Percentiles rank a stretch among this genome's conserved stretches.
These are phyloP conservation scores for Lachnellula willkommii DNA, from an alignment of 2,329 filamentous ascomycete species.

Conservation along the genomic window DNA sequence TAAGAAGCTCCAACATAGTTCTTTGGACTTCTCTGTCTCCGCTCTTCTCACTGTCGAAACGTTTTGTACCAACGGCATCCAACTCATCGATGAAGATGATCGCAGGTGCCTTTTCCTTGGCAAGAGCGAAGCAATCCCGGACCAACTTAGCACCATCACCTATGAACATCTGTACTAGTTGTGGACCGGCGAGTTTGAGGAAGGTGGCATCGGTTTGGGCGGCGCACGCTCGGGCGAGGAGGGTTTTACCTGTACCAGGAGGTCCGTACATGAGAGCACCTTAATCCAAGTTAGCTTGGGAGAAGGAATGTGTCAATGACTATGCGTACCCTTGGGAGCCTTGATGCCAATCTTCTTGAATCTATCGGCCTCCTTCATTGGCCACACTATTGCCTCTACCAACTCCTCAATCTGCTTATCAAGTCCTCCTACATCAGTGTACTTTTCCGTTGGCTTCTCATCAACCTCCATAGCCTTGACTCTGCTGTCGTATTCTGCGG, in stretches of 20 bases:
- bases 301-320: conserved; percentile 15
- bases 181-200: conserved; percentile 94
- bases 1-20: conserved; percentile 97
- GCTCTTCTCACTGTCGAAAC: conserved; percentile 97
- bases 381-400: conserved; percentile 97
- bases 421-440: conserved; percentile 92
- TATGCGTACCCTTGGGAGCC: conserved; percentile 80
- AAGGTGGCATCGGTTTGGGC: conserved; percentile 98
- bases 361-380: conserved; percentile 98
- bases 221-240: conserved; percentile 90
- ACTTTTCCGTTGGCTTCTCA: conserved; percentile 99
- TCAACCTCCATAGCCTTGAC: conserved; percentile 99
- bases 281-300: conserved; percentile 34
- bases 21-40: conserved; percentile 97
- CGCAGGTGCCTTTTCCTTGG: conserved; percentile 96
- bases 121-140: conserved; percentile 92
- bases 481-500: conserved; percentile 95
- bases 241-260: conserved; percentile 83
- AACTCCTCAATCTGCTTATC: conserved; percentile 99
- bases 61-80: conserved; percentile 96
- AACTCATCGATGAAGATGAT: conserved; percentile 99
- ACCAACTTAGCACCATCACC: conserved; percentile 97
- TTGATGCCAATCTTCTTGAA: conserved; percentile 99
- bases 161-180: conserved; percentile 99
- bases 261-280: conserved; percentile 98